These are phyloP conservation scores for Magnusiomyces sp. DNA, from an alignment of 1,139 yeast species.

Conservation along the genomic window DNA sequence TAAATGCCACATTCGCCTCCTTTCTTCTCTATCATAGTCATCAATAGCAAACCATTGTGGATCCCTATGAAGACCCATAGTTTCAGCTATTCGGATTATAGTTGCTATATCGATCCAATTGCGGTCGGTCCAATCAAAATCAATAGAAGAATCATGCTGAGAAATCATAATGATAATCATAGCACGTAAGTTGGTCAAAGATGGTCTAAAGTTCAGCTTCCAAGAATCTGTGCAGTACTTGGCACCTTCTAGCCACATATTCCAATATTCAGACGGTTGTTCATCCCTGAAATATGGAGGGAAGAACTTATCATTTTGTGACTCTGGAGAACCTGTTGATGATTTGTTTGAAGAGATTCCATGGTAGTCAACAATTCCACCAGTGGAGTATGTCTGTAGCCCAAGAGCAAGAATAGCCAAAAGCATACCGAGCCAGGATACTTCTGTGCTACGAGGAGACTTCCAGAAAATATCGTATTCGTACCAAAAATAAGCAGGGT, in stretches of 20 bases:
- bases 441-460: conserved; percentile 24
- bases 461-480: conserved; percentile 27
- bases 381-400: conserved; percentile 23
- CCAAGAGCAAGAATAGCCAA: conserved; percentile 27
- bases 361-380: conserved; percentile 7
- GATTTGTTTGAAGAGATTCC: not conserved
- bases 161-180: conserved; percentile 27
- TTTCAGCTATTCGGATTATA: conserved; percentile 25
- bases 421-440: conserved; percentile 28
- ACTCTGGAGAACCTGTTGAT: no score
- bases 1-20: conserved; percentile 28
- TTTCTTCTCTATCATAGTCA: conserved; percentile 28
- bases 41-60: conserved; percentile 30
- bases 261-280: conserved; percentile 21
- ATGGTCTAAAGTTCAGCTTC: conserved; percentile 28
- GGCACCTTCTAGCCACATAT: conserved; percentile 26
- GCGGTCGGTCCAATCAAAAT: conserved; percentile 24
- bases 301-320: not conserved
- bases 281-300: conserved; percentile 14
- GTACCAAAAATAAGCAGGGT: conserved; percentile 25
- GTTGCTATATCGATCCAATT: conserved; percentile 27
- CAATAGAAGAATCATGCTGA: conserved; percentile 18
- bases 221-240: conserved; percentile 28
- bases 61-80: conserved; percentile 33
- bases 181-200: conserved; percentile 27